A percentile compares a stretch with the other conserved stretches of the same genome.
Conservation (phyloP, 2,329 filamentous ascomycete genomes). For the Penicillium oxalicum region DNA sequence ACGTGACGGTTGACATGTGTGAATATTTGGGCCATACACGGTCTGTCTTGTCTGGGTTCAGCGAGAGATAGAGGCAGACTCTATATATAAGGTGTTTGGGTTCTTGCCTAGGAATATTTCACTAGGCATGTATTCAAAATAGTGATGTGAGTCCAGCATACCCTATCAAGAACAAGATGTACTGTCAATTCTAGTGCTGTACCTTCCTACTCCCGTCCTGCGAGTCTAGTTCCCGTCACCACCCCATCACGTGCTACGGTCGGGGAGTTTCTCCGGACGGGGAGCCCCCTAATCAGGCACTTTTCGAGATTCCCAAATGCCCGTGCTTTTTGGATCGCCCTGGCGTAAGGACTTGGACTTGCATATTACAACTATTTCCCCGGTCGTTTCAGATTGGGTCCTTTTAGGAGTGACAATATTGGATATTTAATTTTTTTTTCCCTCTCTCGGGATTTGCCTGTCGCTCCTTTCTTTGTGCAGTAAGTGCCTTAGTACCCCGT, state of each 20-base stretch:
- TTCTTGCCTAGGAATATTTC: no score
- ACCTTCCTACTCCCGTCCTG: no score
- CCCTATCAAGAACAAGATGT: no score
- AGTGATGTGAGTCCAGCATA: no score
- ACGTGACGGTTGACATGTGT: conserved; percentile 2
- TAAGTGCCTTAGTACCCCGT: conserved; percentile 3
- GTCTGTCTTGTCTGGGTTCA: no score
- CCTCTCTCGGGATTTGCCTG: background rate
- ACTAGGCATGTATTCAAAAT: no score
- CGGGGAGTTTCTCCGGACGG: conserved; percentile 16
- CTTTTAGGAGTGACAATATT: no score
- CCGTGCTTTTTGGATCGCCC: conserved; percentile 22
- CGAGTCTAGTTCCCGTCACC: no score
- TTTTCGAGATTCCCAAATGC: conserved; percentile 6
- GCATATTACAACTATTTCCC: conserved; percentile 17
- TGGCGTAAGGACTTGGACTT: conserved; percentile 19
- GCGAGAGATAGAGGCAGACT: no score
- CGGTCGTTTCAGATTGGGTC: conserved; percentile 7
- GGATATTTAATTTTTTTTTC: background rate
- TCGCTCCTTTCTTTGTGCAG: conserved; percentile 14
- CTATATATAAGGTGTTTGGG: no score
- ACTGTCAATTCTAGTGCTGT: no score
- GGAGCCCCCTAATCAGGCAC: conserved; percentile 20
- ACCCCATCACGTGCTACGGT: conserved; percentile 13
- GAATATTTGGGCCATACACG: no score